A percentile compares a stretch with the other conserved stretches of the same genome.
These are phyloP conservation scores for Paraphysoderma sedebokerense DNA, from an alignment of 371 early-diverging fungal genomes.

Conservation along the genomic window DNA sequence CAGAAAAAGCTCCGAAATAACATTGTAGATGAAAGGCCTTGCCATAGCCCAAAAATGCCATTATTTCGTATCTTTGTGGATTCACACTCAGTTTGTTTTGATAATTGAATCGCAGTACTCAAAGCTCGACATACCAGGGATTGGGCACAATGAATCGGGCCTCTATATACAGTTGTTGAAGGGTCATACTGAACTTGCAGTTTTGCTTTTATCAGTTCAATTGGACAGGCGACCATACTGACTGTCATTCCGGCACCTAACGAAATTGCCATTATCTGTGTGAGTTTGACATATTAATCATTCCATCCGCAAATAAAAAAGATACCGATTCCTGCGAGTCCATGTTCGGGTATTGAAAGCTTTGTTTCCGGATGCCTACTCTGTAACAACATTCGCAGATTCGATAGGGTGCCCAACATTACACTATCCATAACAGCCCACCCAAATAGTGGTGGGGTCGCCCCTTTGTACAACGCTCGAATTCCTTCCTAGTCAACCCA, in stretches of 20 bases:
- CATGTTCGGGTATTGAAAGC: slow-evolving; percentile 45
- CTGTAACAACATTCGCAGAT: slow-evolving; percentile 51
- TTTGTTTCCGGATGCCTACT: slow-evolving; percentile 36
- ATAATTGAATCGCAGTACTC: not conserved
- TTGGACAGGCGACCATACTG: slow-evolving; percentile 78
- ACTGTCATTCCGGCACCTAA: slow-evolving; percentile 71
- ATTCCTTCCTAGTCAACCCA: slow-evolving; percentile 44
- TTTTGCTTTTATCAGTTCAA: slow-evolving; percentile 61
- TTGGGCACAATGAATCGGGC: slow-evolving; percentile 69
- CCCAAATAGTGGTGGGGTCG: slow-evolving; percentile 80
- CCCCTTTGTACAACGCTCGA: slow-evolving; percentile 74
- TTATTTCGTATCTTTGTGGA: slow-evolving; percentile 36
- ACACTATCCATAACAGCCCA: slow-evolving; percentile 45
- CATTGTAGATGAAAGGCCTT: slow-evolving; percentile 62
- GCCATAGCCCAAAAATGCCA: slow-evolving; percentile 64
- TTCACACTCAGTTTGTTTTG: not conserved
- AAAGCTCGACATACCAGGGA: slow-evolving; percentile 32
- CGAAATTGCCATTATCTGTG: not conserved
- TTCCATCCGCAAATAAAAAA: not conserved
- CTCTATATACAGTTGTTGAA: slow-evolving; percentile 43
- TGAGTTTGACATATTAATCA: not conserved
- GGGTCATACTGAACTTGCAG: slow-evolving; percentile 81
- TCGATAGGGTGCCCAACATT: slow-evolving; percentile 67
- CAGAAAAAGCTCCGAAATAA: slow-evolving; percentile 76
- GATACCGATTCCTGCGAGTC: slow-evolving; percentile 43